Base-by-base conservation (phyloP, 768 basidiomycete species). In the Suillus variegatus region DNA sequence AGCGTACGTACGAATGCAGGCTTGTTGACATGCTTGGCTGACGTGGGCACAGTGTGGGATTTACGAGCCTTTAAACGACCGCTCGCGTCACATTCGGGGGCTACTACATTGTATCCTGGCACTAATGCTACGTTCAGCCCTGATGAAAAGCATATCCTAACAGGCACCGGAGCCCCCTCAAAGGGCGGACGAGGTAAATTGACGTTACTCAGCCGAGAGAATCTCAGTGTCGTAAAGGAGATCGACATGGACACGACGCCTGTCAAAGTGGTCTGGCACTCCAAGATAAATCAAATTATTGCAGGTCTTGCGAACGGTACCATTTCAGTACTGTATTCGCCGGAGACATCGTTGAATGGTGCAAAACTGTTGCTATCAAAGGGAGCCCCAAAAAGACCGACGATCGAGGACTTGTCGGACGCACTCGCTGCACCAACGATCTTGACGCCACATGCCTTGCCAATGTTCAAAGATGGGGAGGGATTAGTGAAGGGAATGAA, bases 121-220 rank as follows among this genome's bases (percentile, higher is more conserved):
- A 97, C 96, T 47, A 99, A 99, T 76, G 90, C 96, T 10, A 86
- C 92, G 67, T 99, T 97, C 78, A 97, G 95, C 69, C 97, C 97
- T 0, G 94, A 97, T 76, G 94, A 96, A 70, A 92, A 89, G 76
- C 88, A 89, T 72, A 81, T 99, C 60, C 81, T 99, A 62, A 96
- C 95, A 12, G 96, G 97, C 6, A 82, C 86, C 1, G 91, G 90
- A 9, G 85, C 89, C 2, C 79, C 86, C 12, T 77, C 86, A 47
- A 91, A 89, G 70, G 89, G 88, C 20, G 87, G 84, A 41, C 81
- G 82, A 65, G 95, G 95, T 1, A 85, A 84, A 66, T 80, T 98
- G 63, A 76, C 92, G 64, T 89, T 97, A 71, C 73, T 98, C 77
- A 81, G 81, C 65, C 89, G 89, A 73, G 86, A 89, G 64, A 84